Conservation (phyloP, 441 rosid species). For the Mallotus repandus region DNA sequence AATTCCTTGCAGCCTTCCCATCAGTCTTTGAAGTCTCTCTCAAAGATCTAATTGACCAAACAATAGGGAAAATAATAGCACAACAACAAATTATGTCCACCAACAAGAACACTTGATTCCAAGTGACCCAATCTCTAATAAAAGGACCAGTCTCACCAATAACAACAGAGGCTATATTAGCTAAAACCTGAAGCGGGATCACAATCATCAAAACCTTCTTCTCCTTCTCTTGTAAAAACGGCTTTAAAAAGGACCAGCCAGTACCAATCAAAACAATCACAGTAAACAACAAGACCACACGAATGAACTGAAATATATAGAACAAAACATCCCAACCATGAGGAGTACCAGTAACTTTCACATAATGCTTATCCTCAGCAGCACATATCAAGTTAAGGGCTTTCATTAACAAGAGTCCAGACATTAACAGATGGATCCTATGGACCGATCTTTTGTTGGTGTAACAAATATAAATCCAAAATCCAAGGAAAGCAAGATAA, state of each 20-base stretch:
- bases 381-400: constrained; percentile 84
- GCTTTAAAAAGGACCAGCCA: constrained; percentile 93
- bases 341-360: constrained; percentile 85
- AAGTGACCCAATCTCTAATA: constrained; percentile 86
- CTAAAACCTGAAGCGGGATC: constrained; percentile 85
- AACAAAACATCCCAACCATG: constrained; percentile 96
- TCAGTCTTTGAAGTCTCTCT: constrained; percentile 90
- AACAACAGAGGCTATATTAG: constrained; percentile 84
- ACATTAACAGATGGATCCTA: constrained; percentile 85
- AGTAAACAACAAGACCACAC: constrained; percentile 74
- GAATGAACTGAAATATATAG: constrained; percentile 81
- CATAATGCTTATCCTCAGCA: constrained; percentile 85
- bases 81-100: constrained; percentile 92
- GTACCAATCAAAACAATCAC: constrained; percentile 92
- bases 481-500: constrained; percentile 53
- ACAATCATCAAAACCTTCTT: constrained; percentile 91
- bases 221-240: constrained; percentile 86
- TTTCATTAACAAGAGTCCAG: constrained; percentile 70
- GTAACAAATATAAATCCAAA: constrained; percentile 64
- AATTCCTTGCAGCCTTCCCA: constrained; percentile 85
- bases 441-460: constrained; percentile 54
- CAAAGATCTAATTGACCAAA: constrained; percentile 87
- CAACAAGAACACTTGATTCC: constrained; percentile 88
- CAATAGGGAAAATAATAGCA: constrained; percentile 89
- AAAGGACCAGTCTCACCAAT: constrained; percentile 97